Conservation (phyloP, 2,329 filamentous ascomycete species). For the Podosphaera xanthii region DNA sequence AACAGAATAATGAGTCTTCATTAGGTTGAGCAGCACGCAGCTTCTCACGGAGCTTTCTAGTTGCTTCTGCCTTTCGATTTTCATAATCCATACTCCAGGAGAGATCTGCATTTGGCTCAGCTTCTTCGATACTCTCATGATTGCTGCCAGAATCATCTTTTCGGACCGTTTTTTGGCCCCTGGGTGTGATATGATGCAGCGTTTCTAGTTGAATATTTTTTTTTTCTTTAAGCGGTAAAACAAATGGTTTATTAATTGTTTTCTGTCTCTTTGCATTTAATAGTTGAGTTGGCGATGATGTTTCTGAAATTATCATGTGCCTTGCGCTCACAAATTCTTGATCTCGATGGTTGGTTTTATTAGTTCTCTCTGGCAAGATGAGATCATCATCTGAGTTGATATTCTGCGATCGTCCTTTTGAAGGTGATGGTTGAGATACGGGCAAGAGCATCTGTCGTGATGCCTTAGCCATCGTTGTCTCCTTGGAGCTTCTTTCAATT, state of each 20-base stretch:
- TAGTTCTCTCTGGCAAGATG: constrained; percentile 2
- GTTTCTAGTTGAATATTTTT: constrained; percentile 2
- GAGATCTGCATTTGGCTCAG: constrained; percentile 8
- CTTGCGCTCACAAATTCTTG: constrained; percentile 12
- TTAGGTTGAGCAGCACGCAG: constrained; percentile 5
- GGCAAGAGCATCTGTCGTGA: not conserved
- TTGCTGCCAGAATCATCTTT: not conserved
- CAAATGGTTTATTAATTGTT: constrained; percentile 10
- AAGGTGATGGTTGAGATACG: not conserved
- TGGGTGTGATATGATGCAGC: constrained; percentile 8
- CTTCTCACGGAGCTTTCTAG: constrained; percentile 12
- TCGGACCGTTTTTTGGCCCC: not conserved
- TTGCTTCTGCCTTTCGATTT: constrained; percentile 13
- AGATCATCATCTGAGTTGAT: constrained; percentile 3
- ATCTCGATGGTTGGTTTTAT: not conserved
- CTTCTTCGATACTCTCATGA: not conserved
- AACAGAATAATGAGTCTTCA: not conserved
- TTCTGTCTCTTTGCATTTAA: constrained; percentile 1
- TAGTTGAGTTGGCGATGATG: not conserved
- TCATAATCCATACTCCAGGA: constrained; percentile 17
- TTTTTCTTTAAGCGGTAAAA: constrained; percentile 5
- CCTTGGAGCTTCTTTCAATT: not conserved
- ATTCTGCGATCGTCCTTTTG: not conserved
- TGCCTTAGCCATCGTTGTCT: not conserved
- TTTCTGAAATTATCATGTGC: constrained; percentile 3